Evolutionary conservation across 495 filamentous ascomycete species (phyloP).

Genomic region (Penicillium verhagenii): DNA sequence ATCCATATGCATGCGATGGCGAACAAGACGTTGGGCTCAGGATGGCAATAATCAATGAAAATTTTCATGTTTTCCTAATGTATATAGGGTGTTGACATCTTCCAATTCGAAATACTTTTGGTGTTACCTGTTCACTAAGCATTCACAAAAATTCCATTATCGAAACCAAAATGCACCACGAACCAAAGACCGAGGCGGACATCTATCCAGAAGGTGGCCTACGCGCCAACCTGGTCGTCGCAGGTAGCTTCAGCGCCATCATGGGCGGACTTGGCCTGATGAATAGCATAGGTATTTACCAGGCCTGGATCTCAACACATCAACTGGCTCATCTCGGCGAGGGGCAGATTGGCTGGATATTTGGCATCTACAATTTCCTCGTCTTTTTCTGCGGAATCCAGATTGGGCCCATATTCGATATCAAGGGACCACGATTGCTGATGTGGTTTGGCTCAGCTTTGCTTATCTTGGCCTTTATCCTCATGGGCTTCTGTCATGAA

Average conservation of each 20-base stretch:
- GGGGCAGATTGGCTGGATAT: constrained; percentile 69
- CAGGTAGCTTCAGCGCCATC: constrained; percentile 70
- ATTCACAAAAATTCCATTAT: not conserved
- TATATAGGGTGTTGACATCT: too few species aligned
- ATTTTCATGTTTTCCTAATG: not conserved
- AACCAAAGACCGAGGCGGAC: constrained; percentile 11
- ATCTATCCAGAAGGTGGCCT: constrained; percentile 71
- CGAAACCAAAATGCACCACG: constrained; percentile 16
- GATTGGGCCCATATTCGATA: constrained; percentile 54
- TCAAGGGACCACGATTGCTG: constrained; percentile 45
- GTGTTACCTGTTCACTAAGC: not conserved
- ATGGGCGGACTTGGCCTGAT: constrained; percentile 70
- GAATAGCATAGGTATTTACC: constrained; percentile 73
- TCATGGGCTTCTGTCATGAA: constrained; percentile 43
- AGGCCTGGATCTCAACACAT: constrained; percentile 65
- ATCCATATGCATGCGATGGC: not conserved
- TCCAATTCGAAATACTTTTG: not conserved
- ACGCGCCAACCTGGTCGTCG: constrained; percentile 70
- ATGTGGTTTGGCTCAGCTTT: constrained; percentile 40
- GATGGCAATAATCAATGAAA: not conserved
- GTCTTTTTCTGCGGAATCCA: constrained; percentile 57
- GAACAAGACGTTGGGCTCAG: not conserved
- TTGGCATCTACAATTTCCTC: constrained; percentile 66
- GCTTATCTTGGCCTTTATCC: constrained; percentile 39
- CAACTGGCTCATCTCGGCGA: constrained; percentile 56